Percentiles rank a stretch among this genome's conserved stretches.
Evolutionary conservation across 164 flowering plant species (phyloP).

Genomic region (Buxus sempervirens): DNA sequence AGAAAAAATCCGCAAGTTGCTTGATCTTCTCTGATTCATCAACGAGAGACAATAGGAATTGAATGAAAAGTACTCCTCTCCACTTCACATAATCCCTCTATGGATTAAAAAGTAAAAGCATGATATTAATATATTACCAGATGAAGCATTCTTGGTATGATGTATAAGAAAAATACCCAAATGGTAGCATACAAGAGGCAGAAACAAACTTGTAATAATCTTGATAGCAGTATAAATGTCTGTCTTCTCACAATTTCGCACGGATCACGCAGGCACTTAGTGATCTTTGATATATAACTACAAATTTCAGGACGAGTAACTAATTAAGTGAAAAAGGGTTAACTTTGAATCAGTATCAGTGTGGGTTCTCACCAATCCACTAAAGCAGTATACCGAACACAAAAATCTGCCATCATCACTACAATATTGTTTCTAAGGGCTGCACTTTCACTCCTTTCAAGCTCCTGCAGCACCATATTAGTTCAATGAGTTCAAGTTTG

Average conservation of each 20-base stretch:
- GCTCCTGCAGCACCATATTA: constrained; percentile 55
- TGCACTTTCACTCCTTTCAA: constrained; percentile 80
- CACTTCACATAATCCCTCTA: constrained; percentile 99
- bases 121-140: neutral
- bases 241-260: constrained; percentile 98
- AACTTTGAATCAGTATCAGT: neutral
- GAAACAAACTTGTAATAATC: constrained; percentile 73
- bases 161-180: neutral
- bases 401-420: constrained; percentile 87
- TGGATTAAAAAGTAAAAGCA: constrained; percentile 1
- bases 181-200: constrained; percentile 8
- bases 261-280: constrained; percentile 86
- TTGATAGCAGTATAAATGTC: constrained; percentile 82
- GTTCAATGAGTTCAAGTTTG: neutral
- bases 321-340: constrained; percentile 14
- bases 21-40: constrained; percentile 91
- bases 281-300: constrained; percentile 91
- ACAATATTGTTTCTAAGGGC: constrained; percentile 87
- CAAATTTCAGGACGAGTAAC: constrained; percentile 10
- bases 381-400: constrained; percentile 88
- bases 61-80: constrained; percentile 92
- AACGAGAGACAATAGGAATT: constrained; percentile 85
- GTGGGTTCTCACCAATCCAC: constrained; percentile 76
- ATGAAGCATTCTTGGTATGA: neutral
- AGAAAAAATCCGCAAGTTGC: constrained; percentile 86